Conservation (phyloP, 345 rosid genomes). For the Citrus medica region DNA sequence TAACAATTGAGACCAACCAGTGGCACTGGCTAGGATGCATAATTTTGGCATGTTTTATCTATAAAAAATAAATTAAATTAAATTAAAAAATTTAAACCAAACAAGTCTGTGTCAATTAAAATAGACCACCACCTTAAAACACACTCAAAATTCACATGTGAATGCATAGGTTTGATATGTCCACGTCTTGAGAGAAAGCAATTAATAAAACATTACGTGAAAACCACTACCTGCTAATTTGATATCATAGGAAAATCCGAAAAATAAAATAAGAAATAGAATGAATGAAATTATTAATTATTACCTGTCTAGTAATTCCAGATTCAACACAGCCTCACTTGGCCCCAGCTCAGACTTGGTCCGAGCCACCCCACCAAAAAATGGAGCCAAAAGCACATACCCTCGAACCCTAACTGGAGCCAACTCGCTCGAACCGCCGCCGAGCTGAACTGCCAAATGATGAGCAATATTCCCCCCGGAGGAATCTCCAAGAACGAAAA, state of each 20-base stretch:
- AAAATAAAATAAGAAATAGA: background rate
- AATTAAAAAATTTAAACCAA: too few relatives aligned
- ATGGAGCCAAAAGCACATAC: slow-evolving; percentile 73
- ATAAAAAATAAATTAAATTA: too few relatives aligned
- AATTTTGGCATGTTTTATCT: too few relatives aligned
- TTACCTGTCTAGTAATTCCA: slow-evolving; percentile 82
- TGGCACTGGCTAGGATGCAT: too few relatives aligned
- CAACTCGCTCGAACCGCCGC: slow-evolving; percentile 33
- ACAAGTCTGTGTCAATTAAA: too few relatives aligned
- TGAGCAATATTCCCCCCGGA: slow-evolving; percentile 92
- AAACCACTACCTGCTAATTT: too few relatives aligned
- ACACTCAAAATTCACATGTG: background rate
- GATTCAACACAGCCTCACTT: slow-evolving; percentile 45
- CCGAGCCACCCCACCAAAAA: slow-evolving; percentile 78
- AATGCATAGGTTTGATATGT: background rate
- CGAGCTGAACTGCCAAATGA: slow-evolving; percentile 61
- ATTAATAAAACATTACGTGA: background rate
- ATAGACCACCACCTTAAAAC: background rate
- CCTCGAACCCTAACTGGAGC: slow-evolving; percentile 68
- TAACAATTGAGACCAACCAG: too few relatives aligned
- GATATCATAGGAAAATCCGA: background rate
- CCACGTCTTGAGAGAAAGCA: background rate
- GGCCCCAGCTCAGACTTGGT: slow-evolving; percentile 82
- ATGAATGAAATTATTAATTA: background rate
- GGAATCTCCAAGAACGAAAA: slow-evolving; percentile 77